Base-by-base conservation (phyloP, 352 stramenopile genomes). In the Phytophthora macrochlamydospora region DNA sequence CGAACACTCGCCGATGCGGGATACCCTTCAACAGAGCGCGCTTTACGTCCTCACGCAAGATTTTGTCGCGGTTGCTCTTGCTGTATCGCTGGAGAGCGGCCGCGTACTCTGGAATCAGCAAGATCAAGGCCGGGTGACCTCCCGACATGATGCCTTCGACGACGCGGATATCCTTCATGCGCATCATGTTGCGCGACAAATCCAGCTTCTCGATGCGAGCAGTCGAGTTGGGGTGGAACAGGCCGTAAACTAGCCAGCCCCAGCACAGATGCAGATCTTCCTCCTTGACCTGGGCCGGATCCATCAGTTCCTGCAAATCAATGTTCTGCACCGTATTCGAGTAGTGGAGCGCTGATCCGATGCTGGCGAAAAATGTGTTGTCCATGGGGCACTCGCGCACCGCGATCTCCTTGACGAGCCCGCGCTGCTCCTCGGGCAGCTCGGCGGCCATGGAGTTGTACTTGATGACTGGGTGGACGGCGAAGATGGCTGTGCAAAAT, bases 331-430 rank as follows among this genome's bases (percentile, higher is more conserved):
- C 64, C 4, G 77, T 73, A 55, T 78, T 83, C 13, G 75, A 85
- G 56, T 85, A 85, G 72, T 85, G 77, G 53, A 85, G 69, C n/a
- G 77, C 77, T 8, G 77, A 85, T 11, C 77, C 77, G 45, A 85
- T 65, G 37, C 71, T 72, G 29, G 72, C 74, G 40, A 85, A 85
- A 53, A 85, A 85, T 2, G 67, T 71, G 63, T 81, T 85, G 69
- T 81, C 77, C 68, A 85, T 77, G 49, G 69, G 65, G 33, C 75
- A 80, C 42, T 85, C 77, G 9, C 73, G 75, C 49, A 85, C 68
- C 32, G 69, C 65, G 38, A 85, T 40, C 60, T 83, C 75, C 52
- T 75, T 76, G 43, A 85, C 59, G 13, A 80, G 65, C 2, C 71
- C 69, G 43, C 67, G 74, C 51, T 71, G 69, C 40, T 85, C 74